Evolutionary conservation across 495 filamentous ascomycete species (phyloP).

Genomic region (Glarea lozoyensis): DNA sequence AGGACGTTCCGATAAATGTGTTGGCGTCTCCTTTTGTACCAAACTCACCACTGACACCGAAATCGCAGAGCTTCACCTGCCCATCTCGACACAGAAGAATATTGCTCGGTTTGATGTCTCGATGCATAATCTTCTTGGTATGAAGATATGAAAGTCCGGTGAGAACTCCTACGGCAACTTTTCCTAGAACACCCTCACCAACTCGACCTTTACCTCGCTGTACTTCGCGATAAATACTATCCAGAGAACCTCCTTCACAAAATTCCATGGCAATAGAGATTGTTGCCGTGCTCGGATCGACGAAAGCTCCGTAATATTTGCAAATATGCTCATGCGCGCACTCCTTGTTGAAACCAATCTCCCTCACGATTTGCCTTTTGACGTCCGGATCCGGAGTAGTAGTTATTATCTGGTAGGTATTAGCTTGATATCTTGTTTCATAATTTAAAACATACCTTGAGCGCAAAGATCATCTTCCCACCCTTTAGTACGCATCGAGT

Average conservation of each 20-base stretch:
- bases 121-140: slow-evolving; percentile 92
- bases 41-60: slow-evolving; percentile 94
- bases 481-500: slow-evolving; percentile 82
- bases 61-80: slow-evolving; percentile 95
- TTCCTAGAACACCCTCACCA: slow-evolving; percentile 96
- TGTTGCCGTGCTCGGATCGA: slow-evolving; percentile 84
- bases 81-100: slow-evolving; percentile 89
- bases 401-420: slow-evolving; percentile 69
- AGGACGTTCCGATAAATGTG: slow-evolving; percentile 96
- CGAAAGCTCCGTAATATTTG: slow-evolving; percentile 92
- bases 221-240: slow-evolving; percentile 94
- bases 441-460: slow-evolving; percentile 60
- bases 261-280: slow-evolving; percentile 99
- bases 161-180: slow-evolving; percentile 91
- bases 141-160: slow-evolving; percentile 95
- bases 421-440: slow-evolving; percentile 6
- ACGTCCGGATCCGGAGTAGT: slow-evolving; percentile 96
- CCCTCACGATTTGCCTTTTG: slow-evolving; percentile 93
- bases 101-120: slow-evolving; percentile 98
- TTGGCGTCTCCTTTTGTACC: slow-evolving; percentile 98
- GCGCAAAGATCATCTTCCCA: slow-evolving; percentile 87
- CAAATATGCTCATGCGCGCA: slow-evolving; percentile 93
- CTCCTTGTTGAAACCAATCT: slow-evolving; percentile 94
- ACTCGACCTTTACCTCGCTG: slow-evolving; percentile 90
- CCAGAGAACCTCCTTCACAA: slow-evolving; percentile 90